Conservation (phyloP, 2,329 filamentous ascomycete species). For the Sporothrix curviconia region DNA sequence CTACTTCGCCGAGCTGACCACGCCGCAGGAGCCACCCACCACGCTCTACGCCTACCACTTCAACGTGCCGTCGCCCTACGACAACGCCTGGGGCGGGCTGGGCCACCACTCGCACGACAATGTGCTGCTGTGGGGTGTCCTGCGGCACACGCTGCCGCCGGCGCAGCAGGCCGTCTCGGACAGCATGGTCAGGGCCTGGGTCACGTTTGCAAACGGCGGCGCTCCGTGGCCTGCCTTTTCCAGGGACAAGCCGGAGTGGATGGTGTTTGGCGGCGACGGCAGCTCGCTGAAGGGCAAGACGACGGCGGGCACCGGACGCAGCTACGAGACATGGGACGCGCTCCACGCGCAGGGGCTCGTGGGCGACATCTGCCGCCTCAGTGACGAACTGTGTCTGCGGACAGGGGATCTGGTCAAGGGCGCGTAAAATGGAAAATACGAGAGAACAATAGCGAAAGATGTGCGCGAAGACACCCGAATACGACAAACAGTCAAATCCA, state of each 20-base stretch:
- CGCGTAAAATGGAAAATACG: neutral
- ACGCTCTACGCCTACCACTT: constrained; percentile 20
- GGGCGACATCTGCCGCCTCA: constrained; percentile 1
- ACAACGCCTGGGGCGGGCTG: constrained; percentile 21
- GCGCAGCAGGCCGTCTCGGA: constrained; percentile 4
- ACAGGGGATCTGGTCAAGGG: neutral
- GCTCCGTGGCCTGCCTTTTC: constrained; percentile 7
- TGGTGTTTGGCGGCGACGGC: constrained; percentile 10
- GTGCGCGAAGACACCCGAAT: no score
- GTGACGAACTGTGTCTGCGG: constrained; percentile 15
- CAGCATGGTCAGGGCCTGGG: constrained; percentile 11
- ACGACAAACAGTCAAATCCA: no score
- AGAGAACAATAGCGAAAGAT: no score
- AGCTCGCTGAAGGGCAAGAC: neutral
- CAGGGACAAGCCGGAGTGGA: neutral
- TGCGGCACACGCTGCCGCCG: constrained; percentile 12
- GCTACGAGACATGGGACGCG: constrained; percentile 2
- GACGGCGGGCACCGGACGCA: neutral
- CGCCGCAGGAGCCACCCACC: no score
- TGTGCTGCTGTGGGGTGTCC: constrained; percentile 19
- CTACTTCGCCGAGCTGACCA: constrained; percentile 14
- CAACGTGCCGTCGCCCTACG: constrained; percentile 21
- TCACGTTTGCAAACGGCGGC: constrained; percentile 16
- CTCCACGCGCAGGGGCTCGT: neutral
- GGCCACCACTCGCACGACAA: constrained; percentile 21